Evolutionary conservation across 2,329 filamentous ascomycete genomes (phyloP).

Genomic region (Colletotrichum sp.): DNA sequence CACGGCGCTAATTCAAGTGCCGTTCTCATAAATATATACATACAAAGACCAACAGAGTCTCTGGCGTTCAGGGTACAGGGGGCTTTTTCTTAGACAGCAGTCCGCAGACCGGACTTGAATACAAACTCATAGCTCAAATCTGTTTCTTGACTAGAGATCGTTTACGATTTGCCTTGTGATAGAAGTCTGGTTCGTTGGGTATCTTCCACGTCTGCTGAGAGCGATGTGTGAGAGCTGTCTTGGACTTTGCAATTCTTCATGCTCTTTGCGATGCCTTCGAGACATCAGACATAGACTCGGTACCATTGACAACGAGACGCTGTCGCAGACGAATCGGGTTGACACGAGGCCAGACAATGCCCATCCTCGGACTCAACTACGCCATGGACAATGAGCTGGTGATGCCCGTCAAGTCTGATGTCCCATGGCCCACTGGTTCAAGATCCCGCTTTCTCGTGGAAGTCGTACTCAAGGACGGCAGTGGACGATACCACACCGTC

Average conservation of each 20-base stretch:
- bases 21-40: background rate
- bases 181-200: background rate
- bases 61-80: background rate
- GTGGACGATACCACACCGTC: conserved; percentile 43
- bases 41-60: background rate
- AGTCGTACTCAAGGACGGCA: conserved; percentile 43
- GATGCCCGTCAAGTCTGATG: conserved; percentile 29
- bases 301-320: accelerated
- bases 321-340: background rate
- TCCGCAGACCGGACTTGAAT: background rate
- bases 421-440: conserved; percentile 43
- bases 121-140: background rate
- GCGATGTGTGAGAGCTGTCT: background rate
- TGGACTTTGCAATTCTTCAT: background rate
- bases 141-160: background rate
- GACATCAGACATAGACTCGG: background rate
- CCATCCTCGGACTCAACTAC: conserved; percentile 35
- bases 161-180: background rate
- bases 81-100: background rate
- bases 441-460: too few species aligned
- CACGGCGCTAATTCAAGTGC: background rate
- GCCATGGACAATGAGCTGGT: conserved; percentile 31
- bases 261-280: background rate
- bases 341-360: background rate
- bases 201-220: background rate